Percentiles rank a stretch among this genome's conserved stretches.
These are phyloP conservation scores for Diplosphaera chodatii DNA, from an alignment of 139 green algal genomes.

Conservation along the genomic window DNA sequence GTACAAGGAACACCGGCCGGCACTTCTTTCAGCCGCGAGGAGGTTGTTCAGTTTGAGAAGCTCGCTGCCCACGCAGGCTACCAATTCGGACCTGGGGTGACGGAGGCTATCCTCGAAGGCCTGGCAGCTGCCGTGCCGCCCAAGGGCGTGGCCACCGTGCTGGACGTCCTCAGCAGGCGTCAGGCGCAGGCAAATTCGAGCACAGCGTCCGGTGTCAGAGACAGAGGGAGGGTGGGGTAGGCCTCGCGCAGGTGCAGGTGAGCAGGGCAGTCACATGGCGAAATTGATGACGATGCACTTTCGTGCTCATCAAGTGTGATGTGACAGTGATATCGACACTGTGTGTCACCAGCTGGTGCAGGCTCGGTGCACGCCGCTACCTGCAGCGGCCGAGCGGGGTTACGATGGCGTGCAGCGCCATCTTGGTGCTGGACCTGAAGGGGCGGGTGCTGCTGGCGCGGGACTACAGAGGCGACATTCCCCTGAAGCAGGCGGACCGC, in stretches of 20 bases:
- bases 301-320: no score
- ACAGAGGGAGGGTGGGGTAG: background rate
- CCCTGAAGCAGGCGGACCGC: slow-evolving; percentile 57
- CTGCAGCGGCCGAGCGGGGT: no score
- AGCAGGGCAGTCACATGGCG: no score
- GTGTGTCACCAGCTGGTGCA: background rate
- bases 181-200: background rate
- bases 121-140: slow-evolving; percentile 13
- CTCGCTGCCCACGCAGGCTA: slow-evolving; percentile 2
- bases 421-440: slow-evolving; percentile 75
- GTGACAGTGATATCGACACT: no score
- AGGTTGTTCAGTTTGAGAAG: background rate
- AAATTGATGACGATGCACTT: no score
- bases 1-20: background rate
- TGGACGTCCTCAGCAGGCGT: slow-evolving; percentile 11
- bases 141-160: slow-evolving; percentile 13
- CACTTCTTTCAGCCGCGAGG: background rate
- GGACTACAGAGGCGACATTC: slow-evolving; percentile 87
- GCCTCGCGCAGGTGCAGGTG: no score
- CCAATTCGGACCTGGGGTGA: slow-evolving; percentile 1
- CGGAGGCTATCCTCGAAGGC: slow-evolving; percentile 7
- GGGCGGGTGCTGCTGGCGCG: slow-evolving; percentile 66
- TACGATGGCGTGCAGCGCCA: slow-evolving; percentile 58
- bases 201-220: background rate
- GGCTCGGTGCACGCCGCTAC: no score